Percentiles rank a stretch among this genome's conserved stretches.
Evolutionary conservation across 345 rosid genomes (phyloP).

Genomic region (Lenwebbia sp.): DNA sequence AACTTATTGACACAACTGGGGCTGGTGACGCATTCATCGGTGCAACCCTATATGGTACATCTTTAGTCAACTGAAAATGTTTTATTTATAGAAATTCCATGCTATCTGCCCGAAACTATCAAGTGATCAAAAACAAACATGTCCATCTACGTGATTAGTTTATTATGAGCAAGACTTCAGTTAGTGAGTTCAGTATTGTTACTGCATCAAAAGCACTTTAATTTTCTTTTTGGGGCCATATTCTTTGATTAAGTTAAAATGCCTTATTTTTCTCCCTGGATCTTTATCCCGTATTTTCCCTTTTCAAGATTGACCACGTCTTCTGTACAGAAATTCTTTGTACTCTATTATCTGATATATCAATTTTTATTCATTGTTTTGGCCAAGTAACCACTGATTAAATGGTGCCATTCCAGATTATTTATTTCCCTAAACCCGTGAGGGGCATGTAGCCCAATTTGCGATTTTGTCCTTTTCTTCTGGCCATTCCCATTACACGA

Average conservation of each 20-base stretch:
- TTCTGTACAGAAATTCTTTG: neutral
- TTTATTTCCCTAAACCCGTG: neutral
- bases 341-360: neutral
- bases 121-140: neutral
- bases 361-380: neutral
- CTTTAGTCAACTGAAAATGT: neutral
- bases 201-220: neutral
- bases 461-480: neutral
- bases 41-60: constrained; percentile 58
- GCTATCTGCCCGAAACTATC: neutral
- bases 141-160: neutral
- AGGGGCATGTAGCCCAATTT: neutral
- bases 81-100: neutral
- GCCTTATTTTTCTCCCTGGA: neutral
- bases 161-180: neutral
- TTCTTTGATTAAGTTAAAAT: neutral
- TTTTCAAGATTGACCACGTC: neutral
- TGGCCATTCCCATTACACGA: neutral
- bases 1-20: constrained; percentile 77
- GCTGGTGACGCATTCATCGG: constrained; percentile 93
- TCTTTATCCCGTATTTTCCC: neutral
- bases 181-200: neutral
- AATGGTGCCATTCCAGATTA: neutral
- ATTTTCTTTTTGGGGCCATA: neutral
- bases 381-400: neutral